Percentiles rank a stretch among this genome's conserved stretches.
These are phyloP conservation scores for Austropuccinia psidii DNA, from an alignment of 1,284 basidiomycete species.

Conservation along the genomic window DNA sequence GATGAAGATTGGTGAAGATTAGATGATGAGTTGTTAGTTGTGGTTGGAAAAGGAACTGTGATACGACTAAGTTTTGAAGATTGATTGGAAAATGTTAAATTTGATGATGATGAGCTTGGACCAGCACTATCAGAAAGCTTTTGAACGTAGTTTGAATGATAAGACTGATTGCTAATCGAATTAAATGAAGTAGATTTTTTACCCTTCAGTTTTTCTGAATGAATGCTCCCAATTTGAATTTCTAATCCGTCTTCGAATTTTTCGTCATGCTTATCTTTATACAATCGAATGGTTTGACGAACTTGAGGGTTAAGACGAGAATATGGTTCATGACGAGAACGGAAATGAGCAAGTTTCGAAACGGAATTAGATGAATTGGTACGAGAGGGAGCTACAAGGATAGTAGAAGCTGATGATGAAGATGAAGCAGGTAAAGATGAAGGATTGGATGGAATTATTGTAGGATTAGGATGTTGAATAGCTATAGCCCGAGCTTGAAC, in stretches of 20 bases:
- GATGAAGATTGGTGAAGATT: not conserved
- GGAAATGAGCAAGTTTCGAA: not conserved
- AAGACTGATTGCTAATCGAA: slow-evolving; percentile 14
- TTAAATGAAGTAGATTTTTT: slow-evolving; percentile 20
- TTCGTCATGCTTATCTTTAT: slow-evolving; percentile 24
- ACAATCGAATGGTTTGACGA: slow-evolving; percentile 1
- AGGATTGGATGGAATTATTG: not conserved
- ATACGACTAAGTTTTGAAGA: slow-evolving; percentile 27
- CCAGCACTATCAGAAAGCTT: not conserved
- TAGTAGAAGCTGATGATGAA: not conserved
- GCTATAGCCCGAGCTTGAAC: slow-evolving; percentile 15
- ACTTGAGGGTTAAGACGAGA: slow-evolving; percentile 1
- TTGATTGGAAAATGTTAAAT: not conserved
- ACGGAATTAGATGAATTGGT: not conserved
- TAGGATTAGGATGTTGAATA: not conserved
- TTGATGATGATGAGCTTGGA: not conserved
- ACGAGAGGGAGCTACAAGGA: not conserved
- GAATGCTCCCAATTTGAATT: slow-evolving; percentile 30
- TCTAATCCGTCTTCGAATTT: slow-evolving; percentile 27
- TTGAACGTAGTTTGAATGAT: not conserved
- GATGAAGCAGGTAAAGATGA: not conserved
- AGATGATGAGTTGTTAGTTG: not conserved
- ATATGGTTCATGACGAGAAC: not conserved
- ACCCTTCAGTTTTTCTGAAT: slow-evolving; percentile 2
- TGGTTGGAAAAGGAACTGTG: slow-evolving; percentile 28